Conservation (phyloP, 1,139 yeast species). For the Pichia sp. region DNA sequence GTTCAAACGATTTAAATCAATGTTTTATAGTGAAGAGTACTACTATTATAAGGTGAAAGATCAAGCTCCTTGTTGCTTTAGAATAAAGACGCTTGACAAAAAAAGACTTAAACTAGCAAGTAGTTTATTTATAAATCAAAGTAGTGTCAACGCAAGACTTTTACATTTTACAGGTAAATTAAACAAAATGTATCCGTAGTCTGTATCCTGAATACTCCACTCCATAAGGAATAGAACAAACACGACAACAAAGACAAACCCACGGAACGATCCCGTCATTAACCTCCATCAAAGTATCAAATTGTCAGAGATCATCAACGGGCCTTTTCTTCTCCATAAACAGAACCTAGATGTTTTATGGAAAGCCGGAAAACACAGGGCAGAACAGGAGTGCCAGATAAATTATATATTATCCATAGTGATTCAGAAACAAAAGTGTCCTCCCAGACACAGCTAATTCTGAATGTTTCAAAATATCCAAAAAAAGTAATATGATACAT, state of each 20-base stretch:
- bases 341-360: constrained; percentile 57
- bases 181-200: constrained; percentile 6
- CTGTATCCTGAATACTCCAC: not conserved
- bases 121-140: too few species aligned
- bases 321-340: constrained; percentile 65
- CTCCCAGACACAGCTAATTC: not conserved
- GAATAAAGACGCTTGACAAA: too few species aligned
- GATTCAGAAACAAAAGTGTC: not conserved
- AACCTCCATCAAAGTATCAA: constrained; percentile 27
- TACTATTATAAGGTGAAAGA: too few species aligned
- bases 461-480: not conserved
- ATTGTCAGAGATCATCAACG: constrained; percentile 27
- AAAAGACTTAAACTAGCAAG: too few species aligned
- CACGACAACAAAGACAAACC: not conserved
- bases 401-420: not conserved
- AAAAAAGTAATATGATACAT: not conserved
- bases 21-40: too few species aligned
- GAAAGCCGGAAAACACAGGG: constrained; percentile 47
- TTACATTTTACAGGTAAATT: not conserved
- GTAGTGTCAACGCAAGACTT: too few species aligned
- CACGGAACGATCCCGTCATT: constrained; percentile 24
- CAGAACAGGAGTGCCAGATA: constrained; percentile 58
- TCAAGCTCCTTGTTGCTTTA: too few species aligned
- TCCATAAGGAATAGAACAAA: not conserved
- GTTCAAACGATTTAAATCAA: too few species aligned